Conservation (phyloP, 1,284 basidiomycete genomes). For the Rhodotorula sp. region DNA sequence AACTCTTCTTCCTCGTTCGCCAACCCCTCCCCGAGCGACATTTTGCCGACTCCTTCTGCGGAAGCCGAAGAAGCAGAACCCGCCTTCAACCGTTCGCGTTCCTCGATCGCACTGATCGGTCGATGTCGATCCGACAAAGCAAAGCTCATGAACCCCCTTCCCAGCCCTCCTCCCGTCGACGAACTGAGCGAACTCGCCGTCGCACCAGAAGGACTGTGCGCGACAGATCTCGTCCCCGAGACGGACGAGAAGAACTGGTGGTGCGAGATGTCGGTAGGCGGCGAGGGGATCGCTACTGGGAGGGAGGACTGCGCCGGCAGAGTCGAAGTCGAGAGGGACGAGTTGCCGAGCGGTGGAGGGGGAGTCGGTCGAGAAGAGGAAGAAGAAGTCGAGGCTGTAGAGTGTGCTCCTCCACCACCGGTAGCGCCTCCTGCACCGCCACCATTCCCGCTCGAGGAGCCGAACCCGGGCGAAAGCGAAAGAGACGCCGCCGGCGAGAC, state of each 20-base stretch:
- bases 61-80: background rate
- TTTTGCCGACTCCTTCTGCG: background rate
- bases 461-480: constrained; percentile 24
- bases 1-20: background rate
- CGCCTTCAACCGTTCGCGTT: background rate
- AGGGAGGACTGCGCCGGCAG: constrained; percentile 6
- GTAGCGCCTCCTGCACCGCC: too few species aligned
- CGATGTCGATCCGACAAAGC: constrained; percentile 14
- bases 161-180: constrained; percentile 13
- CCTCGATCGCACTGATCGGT: constrained; percentile 4
- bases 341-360: background rate
- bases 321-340: background rate
- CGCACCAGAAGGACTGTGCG: background rate
- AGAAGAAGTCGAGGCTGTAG: background rate
- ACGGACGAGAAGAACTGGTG: constrained; percentile 12
- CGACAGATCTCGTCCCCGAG: constrained; percentile 12
- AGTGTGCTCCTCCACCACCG: background rate
- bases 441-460: too few species aligned
- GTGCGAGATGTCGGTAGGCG: constrained; percentile 3
- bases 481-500: constrained; percentile 38
- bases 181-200: constrained; percentile 18
- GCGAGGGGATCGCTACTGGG: constrained; percentile 34
- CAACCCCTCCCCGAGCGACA: background rate
- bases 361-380: background rate
- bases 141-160: constrained; percentile 9